Evolutionary conservation across 2,329 filamentous ascomycete species (phyloP), one percentile per base, ranked within the genome.

Genomic region (Thielaviopsis ethacetica): DNA sequence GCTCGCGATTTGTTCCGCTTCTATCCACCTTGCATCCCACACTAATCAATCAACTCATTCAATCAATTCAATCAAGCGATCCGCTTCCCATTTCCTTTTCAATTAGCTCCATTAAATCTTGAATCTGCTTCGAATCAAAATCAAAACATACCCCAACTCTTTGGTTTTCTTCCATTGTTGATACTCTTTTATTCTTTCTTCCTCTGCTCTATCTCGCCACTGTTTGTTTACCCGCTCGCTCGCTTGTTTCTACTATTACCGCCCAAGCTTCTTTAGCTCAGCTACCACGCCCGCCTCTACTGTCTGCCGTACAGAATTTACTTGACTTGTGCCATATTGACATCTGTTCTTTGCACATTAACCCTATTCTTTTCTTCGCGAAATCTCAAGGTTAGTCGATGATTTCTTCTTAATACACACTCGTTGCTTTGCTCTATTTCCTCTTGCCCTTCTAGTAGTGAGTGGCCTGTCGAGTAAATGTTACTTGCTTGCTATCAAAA

Each of bases 51-150:
- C 38, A 41, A 15, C 13, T 44, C 13, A 17, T n/a, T n/a, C 38
- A 44, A 17, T 57, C 47, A 56, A 22, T 26, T 13, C 30, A 24
- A 56, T 26, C 27, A 19, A 44, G 47, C 49, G 54, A 55, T 54
- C 52, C 58, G 57, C 52, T 62, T 59, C 30, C 60, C 41, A 62
- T 61, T 54, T 56, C 56, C 56, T 59, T 59, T 56, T 38, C 38
- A 57, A 54, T 62, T 58, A n/a, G 56, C 30, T 53, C 19, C 26
- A 56, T 53, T 34, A 24, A 22, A 58, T 41, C 19, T 19, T 50
- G 34, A 24, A 54, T 21, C 27, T 55, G 27, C 50, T 30, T 44
- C 22, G 44, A 58, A 47, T 21, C n/a, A 38, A 56, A 38, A 50
- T 55, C 47, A 62, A n/a, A 59, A 44, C 44, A 53, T 53, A 38